Percentiles rank a stretch among this genome's conserved stretches.
Conservation (phyloP, 2,329 filamentous ascomycete species). For the Fusarium buxicola region DNA sequence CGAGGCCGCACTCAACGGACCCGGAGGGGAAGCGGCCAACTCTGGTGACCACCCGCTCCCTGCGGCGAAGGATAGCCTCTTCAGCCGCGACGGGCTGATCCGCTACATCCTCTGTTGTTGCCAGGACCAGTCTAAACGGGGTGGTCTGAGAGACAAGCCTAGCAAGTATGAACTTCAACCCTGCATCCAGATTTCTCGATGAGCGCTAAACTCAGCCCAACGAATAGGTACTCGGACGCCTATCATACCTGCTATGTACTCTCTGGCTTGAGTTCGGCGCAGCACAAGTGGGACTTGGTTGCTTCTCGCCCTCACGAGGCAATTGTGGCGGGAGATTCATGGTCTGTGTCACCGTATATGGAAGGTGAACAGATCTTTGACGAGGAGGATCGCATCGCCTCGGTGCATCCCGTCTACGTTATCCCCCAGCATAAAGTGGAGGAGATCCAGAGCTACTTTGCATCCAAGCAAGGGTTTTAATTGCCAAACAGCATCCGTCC, state of each 20-base stretch:
- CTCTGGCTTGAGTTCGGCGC: slow-evolving; percentile 83
- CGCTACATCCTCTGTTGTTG: slow-evolving; percentile 92
- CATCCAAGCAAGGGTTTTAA: slow-evolving; percentile 68
- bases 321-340: slow-evolving; percentile 55
- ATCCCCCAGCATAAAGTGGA: slow-evolving; percentile 79
- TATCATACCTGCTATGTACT: slow-evolving; percentile 96
- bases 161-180: slow-evolving; percentile 72
- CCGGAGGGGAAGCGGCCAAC: slow-evolving; percentile 49
- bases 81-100: slow-evolving; percentile 85
- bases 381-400: slow-evolving; percentile 73
- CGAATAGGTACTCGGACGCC: slow-evolving; percentile 76
- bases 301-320: slow-evolving; percentile 48
- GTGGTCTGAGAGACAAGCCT: slow-evolving; percentile 93
- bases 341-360: slow-evolving; percentile 62
- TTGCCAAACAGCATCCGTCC: slow-evolving; percentile 19
- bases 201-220: slow-evolving; percentile 38
- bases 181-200: slow-evolving; percentile 25
- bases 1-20: slow-evolving; percentile 78
- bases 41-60: slow-evolving; percentile 46
- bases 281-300: slow-evolving; percentile 72
- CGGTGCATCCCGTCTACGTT: slow-evolving; percentile 86
- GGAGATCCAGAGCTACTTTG: slow-evolving; percentile 73
- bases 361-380: slow-evolving; percentile 74
- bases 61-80: slow-evolving; percentile 64
- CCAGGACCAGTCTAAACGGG: slow-evolving; percentile 76